These are phyloP conservation scores for Colletotrichum cordylinicola DNA, from an alignment of 2,329 filamentous ascomycete genomes.

Conservation along the genomic window DNA sequence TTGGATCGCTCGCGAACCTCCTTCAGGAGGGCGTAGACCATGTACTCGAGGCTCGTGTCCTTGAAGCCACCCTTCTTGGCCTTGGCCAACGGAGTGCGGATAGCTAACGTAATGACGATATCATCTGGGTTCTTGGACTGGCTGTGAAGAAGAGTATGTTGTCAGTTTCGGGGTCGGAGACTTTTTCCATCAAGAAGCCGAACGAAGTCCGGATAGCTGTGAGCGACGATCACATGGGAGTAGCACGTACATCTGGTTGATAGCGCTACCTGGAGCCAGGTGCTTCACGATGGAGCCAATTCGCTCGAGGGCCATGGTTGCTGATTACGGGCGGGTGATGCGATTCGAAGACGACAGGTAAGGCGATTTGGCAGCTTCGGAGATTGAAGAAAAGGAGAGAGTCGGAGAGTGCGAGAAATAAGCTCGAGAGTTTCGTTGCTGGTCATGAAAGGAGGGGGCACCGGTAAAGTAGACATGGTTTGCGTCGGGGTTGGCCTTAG, in stretches of 20 bases:
- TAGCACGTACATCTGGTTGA: constrained; percentile 76
- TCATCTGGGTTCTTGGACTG: constrained; percentile 94
- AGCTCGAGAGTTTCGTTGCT: constrained; percentile 10
- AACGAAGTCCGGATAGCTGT: background rate
- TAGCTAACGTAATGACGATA: constrained; percentile 91
- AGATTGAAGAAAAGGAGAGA: background rate
- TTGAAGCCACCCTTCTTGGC: constrained; percentile 93
- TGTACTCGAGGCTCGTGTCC: constrained; percentile 87
- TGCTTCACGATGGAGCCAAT: constrained; percentile 89
- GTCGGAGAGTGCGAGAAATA: background rate
- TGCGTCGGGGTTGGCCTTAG: constrained; percentile 9
- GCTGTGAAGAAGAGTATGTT: constrained; percentile 47
- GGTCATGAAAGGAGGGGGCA: background rate
- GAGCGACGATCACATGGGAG: constrained; percentile 7
- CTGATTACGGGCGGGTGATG: constrained; percentile 28
- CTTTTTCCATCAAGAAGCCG: background rate
- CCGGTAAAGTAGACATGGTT: constrained; percentile 15
- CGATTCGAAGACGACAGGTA: background rate
- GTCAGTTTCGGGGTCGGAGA: constrained; percentile 18
- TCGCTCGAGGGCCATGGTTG: constrained; percentile 79
- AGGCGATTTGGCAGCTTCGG: background rate
- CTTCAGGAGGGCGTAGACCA: constrained; percentile 84
- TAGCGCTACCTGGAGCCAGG: constrained; percentile 73
- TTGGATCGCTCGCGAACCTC: constrained; percentile 74
- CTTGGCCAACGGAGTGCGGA: constrained; percentile 89